Conservation (phyloP, 2,329 filamentous ascomycete species). For the Penicillium italicum region DNA sequence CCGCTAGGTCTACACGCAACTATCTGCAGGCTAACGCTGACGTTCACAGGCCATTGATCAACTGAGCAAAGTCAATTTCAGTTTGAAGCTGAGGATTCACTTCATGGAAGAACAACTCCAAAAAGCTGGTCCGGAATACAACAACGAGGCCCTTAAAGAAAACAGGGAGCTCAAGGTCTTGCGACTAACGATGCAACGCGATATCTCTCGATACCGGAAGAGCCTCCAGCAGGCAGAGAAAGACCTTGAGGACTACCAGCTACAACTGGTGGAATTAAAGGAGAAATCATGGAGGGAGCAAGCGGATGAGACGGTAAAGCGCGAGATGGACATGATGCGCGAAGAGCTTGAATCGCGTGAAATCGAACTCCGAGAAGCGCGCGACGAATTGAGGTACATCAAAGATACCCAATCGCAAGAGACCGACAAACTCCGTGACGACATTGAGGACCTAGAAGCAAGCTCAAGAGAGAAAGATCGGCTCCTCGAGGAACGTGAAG, state of each 20-base stretch:
- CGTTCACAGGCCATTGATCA: constrained; percentile 68
- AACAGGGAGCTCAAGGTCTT: constrained; percentile 96
- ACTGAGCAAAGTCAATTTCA: constrained; percentile 98
- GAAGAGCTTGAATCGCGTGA: constrained; percentile 51
- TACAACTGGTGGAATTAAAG: constrained; percentile 77
- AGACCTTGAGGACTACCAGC: constrained; percentile 77
- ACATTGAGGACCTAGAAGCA: constrained; percentile 71
- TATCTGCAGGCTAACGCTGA: constrained; percentile 9
- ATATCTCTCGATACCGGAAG: constrained; percentile 83
- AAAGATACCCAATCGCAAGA: constrained; percentile 55
- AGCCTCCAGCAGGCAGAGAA: constrained; percentile 76
- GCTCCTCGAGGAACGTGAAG: constrained; percentile 68
- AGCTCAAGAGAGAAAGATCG: constrained; percentile 73
- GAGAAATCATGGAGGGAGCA: constrained; percentile 76
- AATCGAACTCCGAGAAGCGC: constrained; percentile 36
- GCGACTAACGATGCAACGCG: constrained; percentile 82
- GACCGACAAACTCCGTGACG: constrained; percentile 65
- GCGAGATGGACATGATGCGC: constrained; percentile 53
- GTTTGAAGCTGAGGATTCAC: constrained; percentile 92
- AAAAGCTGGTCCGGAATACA: constrained; percentile 85
- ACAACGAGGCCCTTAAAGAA: constrained; percentile 82
- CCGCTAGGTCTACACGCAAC: not conserved
- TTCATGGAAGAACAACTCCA: constrained; percentile 88
- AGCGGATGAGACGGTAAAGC: constrained; percentile 65
- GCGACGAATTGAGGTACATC: constrained; percentile 56